phyloP scores from a whole-genome alignment of 495 filamentous ascomycete species.

The Aspergillus asperescens region DNA sequence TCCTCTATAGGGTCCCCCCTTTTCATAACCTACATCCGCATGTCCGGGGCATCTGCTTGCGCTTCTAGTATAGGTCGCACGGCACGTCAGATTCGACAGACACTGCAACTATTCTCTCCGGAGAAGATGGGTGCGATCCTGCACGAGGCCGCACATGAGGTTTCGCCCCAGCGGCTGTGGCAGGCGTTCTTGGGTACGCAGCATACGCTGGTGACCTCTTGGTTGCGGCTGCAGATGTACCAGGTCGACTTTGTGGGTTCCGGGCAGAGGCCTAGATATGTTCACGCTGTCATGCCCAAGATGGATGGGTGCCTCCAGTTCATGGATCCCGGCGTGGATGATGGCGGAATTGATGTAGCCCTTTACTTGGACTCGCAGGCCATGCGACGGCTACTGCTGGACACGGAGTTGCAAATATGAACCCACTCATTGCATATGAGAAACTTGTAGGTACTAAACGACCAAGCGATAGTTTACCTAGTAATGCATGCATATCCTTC shows the following conservation, averaged over 20 bases:
- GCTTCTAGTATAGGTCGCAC: too few relatives aligned
- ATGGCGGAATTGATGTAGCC: neutral
- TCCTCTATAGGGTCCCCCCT: slow-evolving; percentile 7
- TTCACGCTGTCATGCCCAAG: slow-evolving; percentile 5
- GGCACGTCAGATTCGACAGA: neutral
- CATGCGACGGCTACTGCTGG: neutral
- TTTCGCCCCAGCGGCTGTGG: slow-evolving; percentile 8
- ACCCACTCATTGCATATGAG: neutral
- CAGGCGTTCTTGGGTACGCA: slow-evolving; percentile 3
- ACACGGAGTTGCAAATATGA: neutral
- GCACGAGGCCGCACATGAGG: slow-evolving; percentile 7
- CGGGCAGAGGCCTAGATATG: neutral
- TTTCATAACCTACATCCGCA: neutral
- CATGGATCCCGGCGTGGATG: neutral
- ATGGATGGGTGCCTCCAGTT: neutral
- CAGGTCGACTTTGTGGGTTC: slow-evolving; percentile 1
- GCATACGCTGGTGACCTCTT: slow-evolving; percentile 7
- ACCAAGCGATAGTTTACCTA: too few relatives aligned
- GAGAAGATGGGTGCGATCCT: neutral
- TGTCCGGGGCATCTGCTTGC: slow-evolving; percentile 1
- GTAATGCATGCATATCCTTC: too few relatives aligned
- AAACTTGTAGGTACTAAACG: too few relatives aligned
- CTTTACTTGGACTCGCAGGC: neutral
- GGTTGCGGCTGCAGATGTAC: slow-evolving; percentile 8
- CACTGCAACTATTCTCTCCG: neutral